Base-by-base conservation (phyloP, 1,284 basidiomycete species). In the Omphalotus olearius region DNA sequence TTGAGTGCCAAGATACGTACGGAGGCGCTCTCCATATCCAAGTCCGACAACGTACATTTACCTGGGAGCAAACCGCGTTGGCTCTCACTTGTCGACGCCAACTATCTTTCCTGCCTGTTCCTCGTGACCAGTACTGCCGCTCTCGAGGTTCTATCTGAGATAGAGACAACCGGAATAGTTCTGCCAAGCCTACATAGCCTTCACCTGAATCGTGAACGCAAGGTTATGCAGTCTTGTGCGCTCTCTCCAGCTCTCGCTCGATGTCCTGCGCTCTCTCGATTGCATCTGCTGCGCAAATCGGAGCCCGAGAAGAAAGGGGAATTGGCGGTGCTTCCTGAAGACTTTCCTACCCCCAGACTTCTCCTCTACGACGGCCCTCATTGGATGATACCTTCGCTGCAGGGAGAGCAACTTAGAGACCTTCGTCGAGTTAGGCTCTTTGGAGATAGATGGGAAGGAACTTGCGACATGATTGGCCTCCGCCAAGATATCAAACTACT, bases 401-500 rank as follows among this genome's bases (percentile, higher is more conserved):
- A 56, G 9, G 46, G 45, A 43, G 44, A 51, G 18, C 54, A 56
- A 51, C 41, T 26, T 25, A 47, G 35, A 25, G 45, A 40, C 14
- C 39, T 57, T 25, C 56, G 53, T 20, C 56, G 56, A 30, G 54
- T 56, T 23, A 47, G 46, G 33, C 51, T 57, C 5, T 56, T 53
- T 26, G 56, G 56, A 16, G 42, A 51, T 41, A 45, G 56, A 23
- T 57, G 54, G 54, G 51, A 50, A 33, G 46, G 45, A 7, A 57
- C 54, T 4, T 57, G 56, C 30, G 56, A 57, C 41, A 40, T 53
- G 30, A 37, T 57, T 35, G 53, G 47, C 35, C 56, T 57, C 26
- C 47, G 35, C 14, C 33, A 53, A 10, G 50, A 57, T 25, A 33
- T 57, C 18, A 30, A 35, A 11, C 35, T 46, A 18, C 39, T 57